A percentile compares a stretch with the other conserved stretches of the same genome.
These are phyloP conservation scores for Bipolaris cookei DNA, from an alignment of 2,329 filamentous ascomycete species.

Conservation along the genomic window DNA sequence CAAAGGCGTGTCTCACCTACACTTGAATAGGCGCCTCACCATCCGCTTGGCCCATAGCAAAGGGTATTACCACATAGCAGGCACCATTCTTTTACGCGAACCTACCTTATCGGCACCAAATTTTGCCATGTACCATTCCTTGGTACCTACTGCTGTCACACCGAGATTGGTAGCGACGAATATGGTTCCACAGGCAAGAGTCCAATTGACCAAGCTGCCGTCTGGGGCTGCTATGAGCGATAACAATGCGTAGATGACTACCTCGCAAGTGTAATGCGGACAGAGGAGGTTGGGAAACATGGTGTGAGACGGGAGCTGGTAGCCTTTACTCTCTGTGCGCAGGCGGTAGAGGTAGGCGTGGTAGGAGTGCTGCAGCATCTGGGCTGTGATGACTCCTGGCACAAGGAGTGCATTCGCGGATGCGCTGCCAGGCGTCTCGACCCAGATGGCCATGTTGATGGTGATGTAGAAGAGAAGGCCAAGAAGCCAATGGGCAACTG, in stretches of 20 bases:
- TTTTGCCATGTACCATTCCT: constrained; percentile 58
- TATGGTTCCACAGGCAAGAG: constrained; percentile 70
- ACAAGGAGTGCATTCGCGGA: constrained; percentile 59
- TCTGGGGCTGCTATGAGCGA: constrained; percentile 74
- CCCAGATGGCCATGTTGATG: constrained; percentile 79
- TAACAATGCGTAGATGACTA: constrained; percentile 80
- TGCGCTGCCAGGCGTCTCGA: constrained; percentile 67
- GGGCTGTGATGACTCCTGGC: constrained; percentile 72
- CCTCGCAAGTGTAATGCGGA: constrained; percentile 92
- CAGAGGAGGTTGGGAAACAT: constrained; percentile 77
- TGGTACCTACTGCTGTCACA: constrained; percentile 78
- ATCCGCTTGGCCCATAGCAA: not conserved
- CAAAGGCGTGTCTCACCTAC: not conserved
- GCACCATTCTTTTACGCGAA: constrained; percentile 41
- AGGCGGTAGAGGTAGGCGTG: constrained; percentile 56
- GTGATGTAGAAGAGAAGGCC: constrained; percentile 78
- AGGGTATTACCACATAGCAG: constrained; percentile 40
- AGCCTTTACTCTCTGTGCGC: constrained; percentile 61
- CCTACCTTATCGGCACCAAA: constrained; percentile 43
- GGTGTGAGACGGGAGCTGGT: constrained; percentile 77
- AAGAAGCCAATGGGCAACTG: constrained; percentile 80
- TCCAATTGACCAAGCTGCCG: constrained; percentile 71
- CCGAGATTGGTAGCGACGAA: constrained; percentile 84
- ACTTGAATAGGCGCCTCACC: not conserved
- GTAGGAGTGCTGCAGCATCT: constrained; percentile 71